Evolutionary conservation across 2,329 filamentous ascomycete genomes (phyloP), one percentile per base, ranked within the genome.

Genomic region (Talaromyces sp.): DNA sequence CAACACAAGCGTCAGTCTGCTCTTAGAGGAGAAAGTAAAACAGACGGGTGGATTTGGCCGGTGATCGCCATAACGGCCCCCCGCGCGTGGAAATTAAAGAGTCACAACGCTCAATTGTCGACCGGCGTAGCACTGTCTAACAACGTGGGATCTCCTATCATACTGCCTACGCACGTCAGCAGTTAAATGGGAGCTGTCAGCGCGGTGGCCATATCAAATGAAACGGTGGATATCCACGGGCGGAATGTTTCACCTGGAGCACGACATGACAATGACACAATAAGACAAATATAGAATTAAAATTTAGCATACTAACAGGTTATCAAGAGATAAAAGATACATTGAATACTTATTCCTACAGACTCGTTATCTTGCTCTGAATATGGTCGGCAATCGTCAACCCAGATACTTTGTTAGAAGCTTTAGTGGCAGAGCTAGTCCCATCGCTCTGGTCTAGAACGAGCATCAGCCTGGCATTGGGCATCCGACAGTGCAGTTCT

Each of bases 61-160:
- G 45, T 31, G 60, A 62, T 62, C 60, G 60, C 47, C 60, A 49
- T 33, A 43, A 50, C 16, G 22, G 60, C 47, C 47, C 47, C 60
- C 60, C 47, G 35, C 47, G 60, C 33, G 31, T 27, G 58, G 60
- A 62, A 35, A 62, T 54, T 31, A 62, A 41, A 39, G 33, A 52
- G 37, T 52, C 37, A 37, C 41, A 45, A n/a, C 31, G 13, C 22
- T 59, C 35, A 58, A 41, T 22, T 13, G 5, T 49, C 35, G 54
- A 57, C 33, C 10, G 41, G 19, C 11, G 45, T 24, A 24, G 27
- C 45, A 24, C 16, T 39, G 56, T 59, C 37, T 59, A 27, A 14
- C 47, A 59, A 41, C 37, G 56, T 41, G 56, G 45, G 45, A 47
- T 47, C 19, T 24, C 43, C 43, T 47, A 31, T 31, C 27, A 31